phyloP scores from a whole-genome alignment of 495 filamentous ascomycete species.

The Lindgomyces ingoldianus region DNA sequence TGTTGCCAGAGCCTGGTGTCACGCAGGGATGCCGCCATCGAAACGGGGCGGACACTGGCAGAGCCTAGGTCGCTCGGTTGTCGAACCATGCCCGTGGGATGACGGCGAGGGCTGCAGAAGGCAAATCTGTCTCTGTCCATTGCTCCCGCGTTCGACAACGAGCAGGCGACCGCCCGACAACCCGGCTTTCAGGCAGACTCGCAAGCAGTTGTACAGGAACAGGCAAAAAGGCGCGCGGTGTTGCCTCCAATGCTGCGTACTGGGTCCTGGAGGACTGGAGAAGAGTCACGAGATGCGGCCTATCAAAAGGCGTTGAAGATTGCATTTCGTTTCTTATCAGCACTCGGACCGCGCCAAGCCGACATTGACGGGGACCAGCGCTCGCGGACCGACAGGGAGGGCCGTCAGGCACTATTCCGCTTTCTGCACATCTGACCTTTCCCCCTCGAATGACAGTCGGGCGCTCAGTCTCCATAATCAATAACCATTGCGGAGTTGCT shows the following conservation, averaged over 20 bases:
- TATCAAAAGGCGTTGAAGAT: constrained; percentile 24
- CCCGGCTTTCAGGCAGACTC: background rate
- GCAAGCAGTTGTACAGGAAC: background rate
- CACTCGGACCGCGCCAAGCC: constrained; percentile 14
- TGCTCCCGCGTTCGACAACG: too few relatives aligned
- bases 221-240: background rate
- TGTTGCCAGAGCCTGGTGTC: constrained; percentile 9
- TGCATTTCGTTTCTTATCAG: constrained; percentile 31
- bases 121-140: too few relatives aligned
- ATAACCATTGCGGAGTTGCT: too few relatives aligned
- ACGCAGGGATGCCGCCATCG: constrained; percentile 21
- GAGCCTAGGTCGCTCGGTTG: constrained; percentile 15
- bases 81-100: constrained; percentile 33
- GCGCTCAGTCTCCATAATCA: too few relatives aligned
- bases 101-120: background rate
- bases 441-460: too few relatives aligned
- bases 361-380: too few relatives aligned
- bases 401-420: background rate
- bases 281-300: constrained; percentile 3
- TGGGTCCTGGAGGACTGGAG: too few relatives aligned
- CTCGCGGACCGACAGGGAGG: background rate
- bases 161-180: background rate
- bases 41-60: constrained; percentile 19
- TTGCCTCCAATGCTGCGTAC: too few relatives aligned
- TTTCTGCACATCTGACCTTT: too few relatives aligned